Conservation (phyloP, 2,329 filamentous ascomycete species). For the Hymenoscyphus occultus region DNA sequence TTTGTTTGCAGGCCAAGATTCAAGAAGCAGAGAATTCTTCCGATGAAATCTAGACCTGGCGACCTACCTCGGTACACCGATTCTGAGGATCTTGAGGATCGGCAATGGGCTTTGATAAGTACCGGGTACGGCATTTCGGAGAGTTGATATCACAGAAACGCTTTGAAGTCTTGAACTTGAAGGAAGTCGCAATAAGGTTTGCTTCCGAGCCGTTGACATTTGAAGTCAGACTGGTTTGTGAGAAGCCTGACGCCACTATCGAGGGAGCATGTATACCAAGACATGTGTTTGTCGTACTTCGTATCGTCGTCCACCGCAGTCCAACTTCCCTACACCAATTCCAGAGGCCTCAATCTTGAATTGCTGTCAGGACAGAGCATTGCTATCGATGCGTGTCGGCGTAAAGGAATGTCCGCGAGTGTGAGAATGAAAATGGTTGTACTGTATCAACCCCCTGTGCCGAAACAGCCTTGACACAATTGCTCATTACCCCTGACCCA, state of each 20-base stretch:
- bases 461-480: conserved; percentile 2
- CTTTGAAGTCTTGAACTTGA: neutral
- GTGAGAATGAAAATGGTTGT: neutral
- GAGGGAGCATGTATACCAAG: no score
- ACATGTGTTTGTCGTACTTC: neutral
- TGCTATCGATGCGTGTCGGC: neutral
- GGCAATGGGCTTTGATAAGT: neutral
- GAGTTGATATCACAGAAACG: neutral
- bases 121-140: neutral
- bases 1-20: neutral
- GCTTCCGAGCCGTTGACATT: neutral
- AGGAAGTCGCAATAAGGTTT: neutral
- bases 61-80: neutral
- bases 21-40: neutral
- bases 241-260: no score
- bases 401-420: neutral
- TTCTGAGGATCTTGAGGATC: neutral
- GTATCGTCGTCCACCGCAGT: neutral
- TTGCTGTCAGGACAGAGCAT: neutral
- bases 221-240: neutral
- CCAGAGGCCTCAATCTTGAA: neutral
- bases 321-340: neutral
- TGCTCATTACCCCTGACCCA: neutral
- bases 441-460: neutral
- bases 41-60: neutral